These are phyloP conservation scores for Talinum fruticosum DNA, from an alignment of 148 eudicot genomes.

Conservation along the genomic window DNA sequence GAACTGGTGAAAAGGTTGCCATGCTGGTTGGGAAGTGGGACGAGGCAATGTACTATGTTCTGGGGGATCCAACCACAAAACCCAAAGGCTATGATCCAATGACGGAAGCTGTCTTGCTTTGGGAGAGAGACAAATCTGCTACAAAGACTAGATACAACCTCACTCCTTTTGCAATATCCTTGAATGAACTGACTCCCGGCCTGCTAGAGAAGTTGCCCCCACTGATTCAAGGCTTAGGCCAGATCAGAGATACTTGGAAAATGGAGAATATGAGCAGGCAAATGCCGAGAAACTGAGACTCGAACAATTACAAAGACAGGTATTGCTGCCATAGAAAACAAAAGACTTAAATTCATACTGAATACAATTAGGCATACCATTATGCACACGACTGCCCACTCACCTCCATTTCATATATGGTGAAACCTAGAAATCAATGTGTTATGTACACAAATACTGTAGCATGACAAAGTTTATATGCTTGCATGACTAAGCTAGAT, in stretches of 20 bases:
- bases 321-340: slow-evolving; percentile 15
- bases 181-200: slow-evolving; percentile 84
- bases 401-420: too few relatives aligned
- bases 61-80: slow-evolving; percentile 82
- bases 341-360: background rate
- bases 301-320: slow-evolving; percentile 94
- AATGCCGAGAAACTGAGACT: slow-evolving; percentile 91
- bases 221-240: slow-evolving; percentile 93
- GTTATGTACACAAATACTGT: too few relatives aligned
- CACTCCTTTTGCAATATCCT: slow-evolving; percentile 85
- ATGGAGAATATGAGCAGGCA: slow-evolving; percentile 88
- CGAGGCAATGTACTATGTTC: slow-evolving; percentile 92
- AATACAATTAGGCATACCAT: background rate
- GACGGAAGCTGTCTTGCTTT: slow-evolving; percentile 85
- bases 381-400: too few relatives aligned
- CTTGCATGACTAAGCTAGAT: too few relatives aligned
- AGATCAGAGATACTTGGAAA: slow-evolving; percentile 92
- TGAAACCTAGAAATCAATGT: too few relatives aligned
- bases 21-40: slow-evolving; percentile 97
- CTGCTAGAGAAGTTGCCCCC: slow-evolving; percentile 77
- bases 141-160: slow-evolving; percentile 84
- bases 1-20: slow-evolving; percentile 93
- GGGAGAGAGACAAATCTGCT: slow-evolving; percentile 84
- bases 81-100: slow-evolving; percentile 98
- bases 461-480: too few relatives aligned